Conservation (phyloP, 768 basidiomycete species). For the Chiua virens region DNA sequence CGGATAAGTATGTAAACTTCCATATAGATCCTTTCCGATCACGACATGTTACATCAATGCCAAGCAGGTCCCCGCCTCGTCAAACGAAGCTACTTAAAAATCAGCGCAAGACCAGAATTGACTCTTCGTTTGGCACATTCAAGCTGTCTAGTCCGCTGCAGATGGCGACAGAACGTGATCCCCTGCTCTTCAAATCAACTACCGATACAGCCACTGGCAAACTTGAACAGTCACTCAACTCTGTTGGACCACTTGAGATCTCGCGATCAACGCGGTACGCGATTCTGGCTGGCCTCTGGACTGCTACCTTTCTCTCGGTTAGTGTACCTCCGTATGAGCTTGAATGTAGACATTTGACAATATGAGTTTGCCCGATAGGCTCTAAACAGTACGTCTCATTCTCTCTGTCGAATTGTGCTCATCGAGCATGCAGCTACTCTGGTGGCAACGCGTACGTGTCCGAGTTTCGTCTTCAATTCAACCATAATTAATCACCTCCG, state of each 20-base stretch:
- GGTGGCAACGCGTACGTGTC: slow-evolving; percentile 68
- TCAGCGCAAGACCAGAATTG: too few relatives aligned
- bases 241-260: slow-evolving; percentile 59
- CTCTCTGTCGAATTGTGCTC: background rate
- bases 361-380: slow-evolving; percentile 35
- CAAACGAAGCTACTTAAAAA: too few relatives aligned
- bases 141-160: background rate
- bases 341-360: slow-evolving; percentile 3
- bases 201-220: too few relatives aligned
- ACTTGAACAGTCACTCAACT: background rate
- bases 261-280: slow-evolving; percentile 55
- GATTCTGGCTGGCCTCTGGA: slow-evolving; percentile 73
- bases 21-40: too few relatives aligned
- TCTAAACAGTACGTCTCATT: slow-evolving; percentile 47
- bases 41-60: too few relatives aligned
- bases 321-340: slow-evolving; percentile 31
- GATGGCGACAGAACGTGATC: slow-evolving; percentile 35
- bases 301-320: slow-evolving; percentile 71
- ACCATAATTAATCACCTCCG: slow-evolving; percentile 1
- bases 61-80: too few relatives aligned
- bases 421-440: slow-evolving; percentile 52
- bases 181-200: slow-evolving; percentile 21
- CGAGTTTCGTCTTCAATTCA: background rate
- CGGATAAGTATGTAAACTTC: too few relatives aligned
- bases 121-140: background rate